These are phyloP conservation scores for Coprinopsis sp. DNA, from an alignment of 768 basidiomycete genomes.

Conservation along the genomic window DNA sequence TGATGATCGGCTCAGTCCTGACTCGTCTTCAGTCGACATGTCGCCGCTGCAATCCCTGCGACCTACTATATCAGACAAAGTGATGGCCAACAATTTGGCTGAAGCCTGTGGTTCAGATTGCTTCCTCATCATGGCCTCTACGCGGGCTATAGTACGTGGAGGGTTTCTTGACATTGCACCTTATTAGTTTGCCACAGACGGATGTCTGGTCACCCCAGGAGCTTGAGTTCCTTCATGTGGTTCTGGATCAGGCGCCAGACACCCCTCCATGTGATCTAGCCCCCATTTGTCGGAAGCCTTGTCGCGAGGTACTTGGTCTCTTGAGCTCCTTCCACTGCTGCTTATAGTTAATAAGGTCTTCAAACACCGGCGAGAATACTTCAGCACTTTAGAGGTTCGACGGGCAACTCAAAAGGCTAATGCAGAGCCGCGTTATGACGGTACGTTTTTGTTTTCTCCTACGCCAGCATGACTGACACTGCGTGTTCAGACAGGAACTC, in stretches of 20 bases:
- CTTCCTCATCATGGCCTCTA: constrained; percentile 20
- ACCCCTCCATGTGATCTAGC: constrained; percentile 47
- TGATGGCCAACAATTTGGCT: constrained; percentile 13
- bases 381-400: not conserved
- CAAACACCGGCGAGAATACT: constrained; percentile 17
- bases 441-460: not conserved
- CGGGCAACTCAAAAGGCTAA: not conserved
- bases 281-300: constrained; percentile 41
- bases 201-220: constrained; percentile 25
- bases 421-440: constrained; percentile 2
- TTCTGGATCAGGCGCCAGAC: constrained; percentile 43
- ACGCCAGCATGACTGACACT: not conserved
- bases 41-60: constrained; percentile 22
- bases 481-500: constrained; percentile 2
- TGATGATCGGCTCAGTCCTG: not conserved
- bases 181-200: not conserved
- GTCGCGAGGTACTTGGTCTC: constrained; percentile 36
- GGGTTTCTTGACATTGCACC: not conserved
- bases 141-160: constrained; percentile 12
- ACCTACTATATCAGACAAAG: constrained; percentile 20
- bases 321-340: constrained; percentile 18
- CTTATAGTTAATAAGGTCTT: constrained; percentile 18
- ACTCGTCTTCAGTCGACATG: constrained; percentile 21
- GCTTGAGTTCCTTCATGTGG: constrained; percentile 23
- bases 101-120: constrained; percentile 30